A percentile compares a stretch with the other conserved stretches of the same genome.
phyloP scores from a whole-genome alignment of 768 basidiomycete genomes.

The Rhizopogon sp. region DNA sequence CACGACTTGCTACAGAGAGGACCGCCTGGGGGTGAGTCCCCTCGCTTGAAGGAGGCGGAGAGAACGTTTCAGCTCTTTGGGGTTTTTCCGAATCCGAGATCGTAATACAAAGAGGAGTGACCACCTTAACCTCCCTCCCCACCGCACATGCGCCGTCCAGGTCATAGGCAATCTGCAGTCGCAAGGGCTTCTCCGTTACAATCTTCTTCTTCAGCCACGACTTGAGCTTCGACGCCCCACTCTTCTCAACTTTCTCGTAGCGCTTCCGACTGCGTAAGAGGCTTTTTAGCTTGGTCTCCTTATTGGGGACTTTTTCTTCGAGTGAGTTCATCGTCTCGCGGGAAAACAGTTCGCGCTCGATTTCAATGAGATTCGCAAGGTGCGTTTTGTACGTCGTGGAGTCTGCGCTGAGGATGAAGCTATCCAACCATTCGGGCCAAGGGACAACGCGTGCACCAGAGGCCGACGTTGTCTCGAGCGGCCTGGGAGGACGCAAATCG shows the following conservation, averaged over 20 bases:
- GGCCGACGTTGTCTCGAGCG: slow-evolving; percentile 13
- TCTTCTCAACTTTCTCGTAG: slow-evolving; percentile 23
- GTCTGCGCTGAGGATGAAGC: slow-evolving; percentile 29
- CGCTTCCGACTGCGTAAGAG: slow-evolving; percentile 40
- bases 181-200: slow-evolving; percentile 30
- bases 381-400: slow-evolving; percentile 31
- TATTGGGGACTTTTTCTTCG: slow-evolving; percentile 20
- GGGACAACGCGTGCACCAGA: slow-evolving; percentile 25
- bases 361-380: slow-evolving; percentile 29
- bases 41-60: slow-evolving; percentile 6
- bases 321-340: slow-evolving; percentile 13
- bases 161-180: slow-evolving; percentile 35
- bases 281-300: slow-evolving; percentile 36
- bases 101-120: slow-evolving; percentile 13
- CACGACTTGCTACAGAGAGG: slow-evolving; percentile 49
- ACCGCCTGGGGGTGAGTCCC: slow-evolving; percentile 42
- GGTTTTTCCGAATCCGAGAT: slow-evolving; percentile 19
- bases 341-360: slow-evolving; percentile 29
- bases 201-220: slow-evolving; percentile 64
- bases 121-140: slow-evolving; percentile 29
- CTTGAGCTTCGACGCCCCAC: slow-evolving; percentile 47
- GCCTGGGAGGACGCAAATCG: slow-evolving; percentile 9
- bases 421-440: slow-evolving; percentile 38
- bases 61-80: slow-evolving; percentile 4
- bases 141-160: slow-evolving; percentile 38